Percentiles rank a stretch among this genome's conserved stretches.
phyloP scores from a whole-genome alignment of 2,329 filamentous ascomycete genomes.

The Hypomyces rosellus region DNA sequence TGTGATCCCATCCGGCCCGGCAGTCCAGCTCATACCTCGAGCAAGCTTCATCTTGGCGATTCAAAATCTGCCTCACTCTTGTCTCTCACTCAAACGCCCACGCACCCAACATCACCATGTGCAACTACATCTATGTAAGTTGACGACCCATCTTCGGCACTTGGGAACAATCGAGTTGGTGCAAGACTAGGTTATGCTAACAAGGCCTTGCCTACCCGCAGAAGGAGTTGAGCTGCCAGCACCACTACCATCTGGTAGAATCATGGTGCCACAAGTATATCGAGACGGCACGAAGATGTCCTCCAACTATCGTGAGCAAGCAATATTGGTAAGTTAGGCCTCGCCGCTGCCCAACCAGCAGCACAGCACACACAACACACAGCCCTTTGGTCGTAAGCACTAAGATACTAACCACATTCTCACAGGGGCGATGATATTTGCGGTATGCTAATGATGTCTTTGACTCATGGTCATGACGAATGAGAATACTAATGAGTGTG shows the following conservation, averaged over 20 bases:
- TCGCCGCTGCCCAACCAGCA: constrained; percentile 1
- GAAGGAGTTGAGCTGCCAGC: constrained; percentile 47
- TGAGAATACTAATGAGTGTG: constrained; percentile 15
- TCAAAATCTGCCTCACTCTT: not conserved
- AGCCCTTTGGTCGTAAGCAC: not conserved
- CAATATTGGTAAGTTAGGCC: constrained; percentile 36
- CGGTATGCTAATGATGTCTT: constrained; percentile 26
- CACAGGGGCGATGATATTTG: constrained; percentile 39
- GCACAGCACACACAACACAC: not conserved
- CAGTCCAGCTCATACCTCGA: not conserved
- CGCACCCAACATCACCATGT: constrained; percentile 30
- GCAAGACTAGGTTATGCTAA: constrained; percentile 7
- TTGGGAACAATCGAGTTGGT: not conserved
- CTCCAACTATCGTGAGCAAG: constrained; percentile 38
- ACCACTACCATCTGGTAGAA: constrained; percentile 44
- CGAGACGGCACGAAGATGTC: constrained; percentile 37
- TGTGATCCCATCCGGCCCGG: no score
- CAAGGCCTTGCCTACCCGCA: constrained; percentile 16
- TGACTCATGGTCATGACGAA: not conserved
- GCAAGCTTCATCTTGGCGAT: not conserved
- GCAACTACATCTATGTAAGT: constrained; percentile 45
- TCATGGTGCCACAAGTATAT: constrained; percentile 42
- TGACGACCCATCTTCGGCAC: not conserved
- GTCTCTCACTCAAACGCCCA: not conserved
- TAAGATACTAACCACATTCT: constrained; percentile 19